phyloP scores from a whole-genome alignment of 163 green algal species.

The Chlamydomonas reinhardtii region DNA sequence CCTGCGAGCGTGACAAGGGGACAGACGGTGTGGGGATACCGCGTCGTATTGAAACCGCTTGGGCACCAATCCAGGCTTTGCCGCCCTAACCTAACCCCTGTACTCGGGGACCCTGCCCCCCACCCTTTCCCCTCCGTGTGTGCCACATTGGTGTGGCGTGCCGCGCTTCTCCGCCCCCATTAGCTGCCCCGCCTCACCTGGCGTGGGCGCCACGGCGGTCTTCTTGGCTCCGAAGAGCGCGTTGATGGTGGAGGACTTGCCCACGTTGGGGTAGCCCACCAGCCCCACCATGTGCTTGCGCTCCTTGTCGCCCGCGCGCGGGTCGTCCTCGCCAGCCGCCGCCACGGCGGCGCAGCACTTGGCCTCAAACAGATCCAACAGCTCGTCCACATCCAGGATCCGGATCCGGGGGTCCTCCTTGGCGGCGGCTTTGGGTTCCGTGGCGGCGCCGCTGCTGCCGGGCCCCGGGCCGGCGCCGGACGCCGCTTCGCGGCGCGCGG shows the following conservation, averaged over 20 bases:
- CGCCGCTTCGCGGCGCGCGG: too few species aligned
- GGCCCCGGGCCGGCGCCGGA: too few species aligned
- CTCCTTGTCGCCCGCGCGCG: constrained; percentile 6
- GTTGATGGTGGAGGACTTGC: constrained; percentile 99
- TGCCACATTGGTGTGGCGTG: too few species aligned
- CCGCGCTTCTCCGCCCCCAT: too few species aligned
- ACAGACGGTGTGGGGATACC: too few species aligned
- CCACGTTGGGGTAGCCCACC: constrained; percentile 99
- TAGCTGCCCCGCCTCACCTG: constrained; percentile 26
- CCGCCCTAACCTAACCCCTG: too few species aligned
- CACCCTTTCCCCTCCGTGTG: too few species aligned
- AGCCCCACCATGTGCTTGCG: constrained; percentile 89
- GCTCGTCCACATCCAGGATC: constrained; percentile 79
- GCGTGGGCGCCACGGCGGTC: constrained; percentile 95
- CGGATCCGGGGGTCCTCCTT: constrained; percentile 62
- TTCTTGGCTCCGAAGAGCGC: constrained; percentile 97
- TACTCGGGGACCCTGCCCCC: too few species aligned
- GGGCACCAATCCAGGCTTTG: too few species aligned
- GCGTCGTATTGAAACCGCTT: too few species aligned
- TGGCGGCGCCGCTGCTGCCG: background rate
- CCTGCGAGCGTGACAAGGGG: constrained; percentile 53
- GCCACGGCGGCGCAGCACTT: constrained; percentile 61
- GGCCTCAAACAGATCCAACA: constrained; percentile 80
- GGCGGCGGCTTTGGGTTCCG: constrained; percentile 27
- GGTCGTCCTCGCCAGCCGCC: constrained; percentile 9